phyloP scores from a whole-genome alignment of 306 rosid genomes.

The Quercus mongolica region DNA sequence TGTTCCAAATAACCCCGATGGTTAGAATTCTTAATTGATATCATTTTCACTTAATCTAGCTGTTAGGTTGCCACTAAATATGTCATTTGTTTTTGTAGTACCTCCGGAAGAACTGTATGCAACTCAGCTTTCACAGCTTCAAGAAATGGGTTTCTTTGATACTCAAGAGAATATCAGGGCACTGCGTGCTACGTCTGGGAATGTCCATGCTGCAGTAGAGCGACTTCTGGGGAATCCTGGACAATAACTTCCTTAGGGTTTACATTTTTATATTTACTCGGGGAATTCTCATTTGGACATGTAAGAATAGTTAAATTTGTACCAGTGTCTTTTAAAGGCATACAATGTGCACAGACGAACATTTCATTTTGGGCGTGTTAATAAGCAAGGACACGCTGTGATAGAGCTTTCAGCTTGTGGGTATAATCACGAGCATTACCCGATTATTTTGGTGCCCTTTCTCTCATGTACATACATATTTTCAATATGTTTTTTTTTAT shows the following conservation, averaged over 20 bases:
- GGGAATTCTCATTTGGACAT: constrained; percentile 25
- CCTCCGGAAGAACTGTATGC: constrained; percentile 62
- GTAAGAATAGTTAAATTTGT: constrained; percentile 30
- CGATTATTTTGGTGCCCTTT: not conserved
- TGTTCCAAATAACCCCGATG: constrained; percentile 42
- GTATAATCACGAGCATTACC: constrained; percentile 23
- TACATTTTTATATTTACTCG: not conserved
- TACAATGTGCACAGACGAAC: constrained; percentile 30
- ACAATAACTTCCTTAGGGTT: constrained; percentile 22
- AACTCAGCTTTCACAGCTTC: constrained; percentile 58
- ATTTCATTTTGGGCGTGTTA: constrained; percentile 43
- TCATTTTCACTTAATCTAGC: not conserved
- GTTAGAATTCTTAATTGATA: constrained; percentile 22
- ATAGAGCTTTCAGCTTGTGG: constrained; percentile 36
- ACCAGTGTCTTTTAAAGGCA: constrained; percentile 21
- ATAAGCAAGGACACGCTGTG: constrained; percentile 36
- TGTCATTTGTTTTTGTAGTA: constrained; percentile 26
- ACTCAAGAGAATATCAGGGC: constrained; percentile 65
- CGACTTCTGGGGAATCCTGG: constrained; percentile 60
- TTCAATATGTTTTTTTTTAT: not conserved
- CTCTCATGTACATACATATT: constrained; percentile 5
- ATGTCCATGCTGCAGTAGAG: constrained; percentile 65
- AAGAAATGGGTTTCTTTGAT: constrained; percentile 67
- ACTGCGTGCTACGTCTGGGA: constrained; percentile 58
- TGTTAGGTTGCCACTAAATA: not conserved